A percentile compares a stretch with the other conserved stretches of the same genome.
phyloP scores from a whole-genome alignment of 805 yeast species.

The Isabelozyma heimii region DNA sequence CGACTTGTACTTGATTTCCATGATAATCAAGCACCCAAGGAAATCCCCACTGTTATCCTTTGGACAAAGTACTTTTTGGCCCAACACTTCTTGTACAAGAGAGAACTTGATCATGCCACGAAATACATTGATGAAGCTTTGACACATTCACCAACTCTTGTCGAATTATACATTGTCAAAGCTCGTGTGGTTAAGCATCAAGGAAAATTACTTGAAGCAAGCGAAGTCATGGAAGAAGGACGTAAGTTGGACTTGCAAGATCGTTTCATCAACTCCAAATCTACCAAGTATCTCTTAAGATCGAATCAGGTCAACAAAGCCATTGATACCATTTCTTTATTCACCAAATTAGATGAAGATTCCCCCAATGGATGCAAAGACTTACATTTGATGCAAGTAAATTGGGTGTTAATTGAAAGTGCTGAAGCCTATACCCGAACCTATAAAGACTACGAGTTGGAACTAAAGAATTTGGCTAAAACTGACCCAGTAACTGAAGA shows the following conservation, averaged over 20 bases:
- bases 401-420: constrained; percentile 81
- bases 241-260: constrained; percentile 82
- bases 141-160: constrained; percentile 75
- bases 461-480: constrained; percentile 11
- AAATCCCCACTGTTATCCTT: constrained; percentile 44
- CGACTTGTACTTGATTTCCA: constrained; percentile 52
- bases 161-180: constrained; percentile 76
- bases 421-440: constrained; percentile 78
- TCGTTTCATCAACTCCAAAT: constrained; percentile 83
- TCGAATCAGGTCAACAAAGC: constrained; percentile 76
- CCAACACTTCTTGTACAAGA: constrained; percentile 65
- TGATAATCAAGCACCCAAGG: constrained; percentile 22
- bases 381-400: constrained; percentile 84
- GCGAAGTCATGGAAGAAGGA: constrained; percentile 64
- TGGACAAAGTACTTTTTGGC: constrained; percentile 81
- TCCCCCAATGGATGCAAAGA: constrained; percentile 82
- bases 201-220: constrained; percentile 63
- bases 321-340: constrained; percentile 66
- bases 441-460: constrained; percentile 29
- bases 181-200: constrained; percentile 77
- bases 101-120: constrained; percentile 53
- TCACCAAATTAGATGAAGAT: constrained; percentile 78
- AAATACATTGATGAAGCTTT: constrained; percentile 61
- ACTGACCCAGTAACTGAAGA: constrained; percentile 20
- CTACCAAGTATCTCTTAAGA: constrained; percentile 79